Evolutionary conservation across 2,329 filamentous ascomycete species (phyloP), one percentile per base, ranked within the genome.

Genomic region (Hymenoscyphus occultus): DNA sequence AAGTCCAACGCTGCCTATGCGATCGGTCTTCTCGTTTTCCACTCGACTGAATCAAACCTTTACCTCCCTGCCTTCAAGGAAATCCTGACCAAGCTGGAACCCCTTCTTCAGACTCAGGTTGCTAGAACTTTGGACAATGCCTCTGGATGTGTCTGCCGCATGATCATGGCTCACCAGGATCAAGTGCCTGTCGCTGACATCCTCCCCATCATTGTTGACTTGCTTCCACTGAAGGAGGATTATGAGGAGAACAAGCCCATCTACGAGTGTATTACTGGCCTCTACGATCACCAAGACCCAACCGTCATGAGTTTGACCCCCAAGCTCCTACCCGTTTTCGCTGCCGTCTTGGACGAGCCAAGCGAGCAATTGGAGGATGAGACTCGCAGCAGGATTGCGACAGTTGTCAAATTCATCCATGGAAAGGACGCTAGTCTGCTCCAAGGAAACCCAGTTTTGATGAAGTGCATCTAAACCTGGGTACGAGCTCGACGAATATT

Each of bases 1-100:
- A 96, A 95, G 82, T 97, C 93, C 71, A 98, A 98, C 77, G 92
- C 95, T 28, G 93, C 93, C 5, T 99, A 96, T 74, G 95, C 92
- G 62, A 87, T 91, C 64, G 95, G 95, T 54, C 85, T 96, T 69
- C 84, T 99, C 58, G 86, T 96, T 71, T 86, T 90, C 78, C 89
- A 92, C 80, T 96, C 92, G 12, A 86, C 86, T 64, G 88, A 95
- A 72, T 82, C 71, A 31, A 86, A 79, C 70, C 89, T 90, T 66
- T 88, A 97, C 67, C 81, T 92, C 65, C 86, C 90, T 73, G 85
- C 86, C 69, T 95, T 92, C 81, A 85, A 86, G 57, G 85, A 85
- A 60, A 93, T 99, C 73, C 87, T 97, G 69, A 81, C 83, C 75
- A 95, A 94, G 79, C 85, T 99, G 10, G 94, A 97, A 83, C 88